Evolutionary conservation across 345 rosid genomes (phyloP).

Genomic region (Populus davidiana): DNA sequence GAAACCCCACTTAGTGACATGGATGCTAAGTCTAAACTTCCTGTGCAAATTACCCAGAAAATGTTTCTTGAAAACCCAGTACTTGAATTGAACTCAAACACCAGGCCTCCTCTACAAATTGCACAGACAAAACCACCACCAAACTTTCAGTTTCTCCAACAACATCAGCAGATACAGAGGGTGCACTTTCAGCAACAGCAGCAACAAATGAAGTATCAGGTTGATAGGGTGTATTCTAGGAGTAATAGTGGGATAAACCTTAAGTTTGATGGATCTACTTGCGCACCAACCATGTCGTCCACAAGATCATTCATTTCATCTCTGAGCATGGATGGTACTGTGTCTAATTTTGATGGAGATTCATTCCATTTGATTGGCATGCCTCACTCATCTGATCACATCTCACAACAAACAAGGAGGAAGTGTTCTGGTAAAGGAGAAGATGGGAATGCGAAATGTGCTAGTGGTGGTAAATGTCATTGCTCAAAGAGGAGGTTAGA

Average conservation of each 20-base stretch:
- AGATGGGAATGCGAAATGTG: slow-evolving; percentile 63
- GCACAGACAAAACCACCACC: slow-evolving; percentile 24
- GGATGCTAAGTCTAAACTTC: slow-evolving; percentile 28
- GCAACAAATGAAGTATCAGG: slow-evolving; percentile 34
- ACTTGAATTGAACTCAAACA: slow-evolving; percentile 40
- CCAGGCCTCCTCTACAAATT: slow-evolving; percentile 35
- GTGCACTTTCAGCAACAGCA: slow-evolving; percentile 39
- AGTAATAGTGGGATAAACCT: slow-evolving; percentile 53
- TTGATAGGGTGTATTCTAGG: slow-evolving; percentile 41
- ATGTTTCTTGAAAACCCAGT: slow-evolving; percentile 43
- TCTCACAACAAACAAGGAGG: slow-evolving; percentile 46
- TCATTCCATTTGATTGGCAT: slow-evolving; percentile 58
- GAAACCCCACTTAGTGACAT: slow-evolving; percentile 24
- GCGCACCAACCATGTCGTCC: slow-evolving; percentile 55
- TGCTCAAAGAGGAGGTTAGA: slow-evolving; percentile 74
- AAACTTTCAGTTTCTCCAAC: slow-evolving; percentile 44
- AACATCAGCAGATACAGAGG: slow-evolving; percentile 46
- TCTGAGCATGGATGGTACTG: slow-evolving; percentile 61
- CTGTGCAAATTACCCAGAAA: slow-evolving; percentile 21
- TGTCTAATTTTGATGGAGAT: slow-evolving; percentile 37
- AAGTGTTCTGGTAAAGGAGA: slow-evolving; percentile 61
- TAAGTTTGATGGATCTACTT: slow-evolving; percentile 55
- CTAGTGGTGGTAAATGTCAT: slow-evolving; percentile 58
- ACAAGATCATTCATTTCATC: slow-evolving; percentile 62
- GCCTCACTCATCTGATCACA: slow-evolving; percentile 47